phyloP scores from a whole-genome alignment of 1,139 yeast genomes.

The Kurtzmaniella quercitrusa region DNA sequence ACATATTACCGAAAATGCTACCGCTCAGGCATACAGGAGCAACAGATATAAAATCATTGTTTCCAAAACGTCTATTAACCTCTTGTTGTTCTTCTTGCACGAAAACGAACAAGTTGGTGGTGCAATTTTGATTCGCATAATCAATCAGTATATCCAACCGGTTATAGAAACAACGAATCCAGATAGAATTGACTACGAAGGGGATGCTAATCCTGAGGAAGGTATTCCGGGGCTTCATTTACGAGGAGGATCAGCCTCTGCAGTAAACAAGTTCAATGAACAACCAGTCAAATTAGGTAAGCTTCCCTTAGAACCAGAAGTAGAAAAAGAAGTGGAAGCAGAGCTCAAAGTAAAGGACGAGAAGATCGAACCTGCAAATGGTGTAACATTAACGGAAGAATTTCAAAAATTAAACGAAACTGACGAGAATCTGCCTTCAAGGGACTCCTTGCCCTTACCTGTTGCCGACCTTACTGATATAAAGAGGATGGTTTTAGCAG shows the following conservation, averaged over 20 bases:
- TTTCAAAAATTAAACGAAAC: slow-evolving; percentile 47
- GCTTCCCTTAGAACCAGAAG: slow-evolving; percentile 82
- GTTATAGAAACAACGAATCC: slow-evolving; percentile 47
- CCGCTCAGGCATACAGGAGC: slow-evolving; percentile 70
- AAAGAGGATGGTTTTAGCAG: slow-evolving; percentile 69
- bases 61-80: slow-evolving; percentile 80
- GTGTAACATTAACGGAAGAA: slow-evolving; percentile 44
- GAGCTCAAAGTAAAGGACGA: slow-evolving; percentile 79
- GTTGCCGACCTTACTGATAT: slow-evolving; percentile 76
- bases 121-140: slow-evolving; percentile 74
- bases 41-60: slow-evolving; percentile 74
- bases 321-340: slow-evolving; percentile 77
- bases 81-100: slow-evolving; percentile 79
- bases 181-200: slow-evolving; percentile 43
- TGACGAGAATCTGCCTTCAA: slow-evolving; percentile 63
- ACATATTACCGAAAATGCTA: slow-evolving; percentile 77
- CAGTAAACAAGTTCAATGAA: slow-evolving; percentile 57
- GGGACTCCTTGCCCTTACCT: slow-evolving; percentile 81
- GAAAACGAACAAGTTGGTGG: slow-evolving; percentile 95
- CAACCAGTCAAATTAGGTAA: slow-evolving; percentile 79
- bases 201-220: slow-evolving; percentile 53
- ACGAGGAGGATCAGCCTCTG: slow-evolving; percentile 30
- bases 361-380: slow-evolving; percentile 29
- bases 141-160: slow-evolving; percentile 82
- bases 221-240: slow-evolving; percentile 62